Conservation (phyloP, 352 stramenopile genomes). For the Globisporangium nagaii region DNA sequence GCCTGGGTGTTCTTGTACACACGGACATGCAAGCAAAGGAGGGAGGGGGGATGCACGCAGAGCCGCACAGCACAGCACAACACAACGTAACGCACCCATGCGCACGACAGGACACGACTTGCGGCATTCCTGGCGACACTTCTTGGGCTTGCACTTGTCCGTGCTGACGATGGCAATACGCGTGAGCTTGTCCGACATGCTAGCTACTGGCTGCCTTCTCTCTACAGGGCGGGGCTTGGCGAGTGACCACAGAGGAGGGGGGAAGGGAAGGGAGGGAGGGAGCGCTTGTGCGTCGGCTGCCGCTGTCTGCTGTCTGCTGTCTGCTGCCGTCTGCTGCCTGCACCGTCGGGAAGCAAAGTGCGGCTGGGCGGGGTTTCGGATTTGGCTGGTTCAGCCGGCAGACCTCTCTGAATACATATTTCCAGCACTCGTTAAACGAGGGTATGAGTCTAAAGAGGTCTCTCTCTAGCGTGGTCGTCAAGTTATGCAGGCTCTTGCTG, state of each 20-base stretch:
- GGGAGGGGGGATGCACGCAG: not conserved
- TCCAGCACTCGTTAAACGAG: not conserved
- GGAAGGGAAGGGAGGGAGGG: not conserved
- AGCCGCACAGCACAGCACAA: not conserved
- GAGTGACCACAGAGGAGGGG: not conserved
- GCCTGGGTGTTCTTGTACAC: too few relatives aligned
- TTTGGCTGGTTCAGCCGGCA: conserved; percentile 14
- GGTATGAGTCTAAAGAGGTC: too few relatives aligned
- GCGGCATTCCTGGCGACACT: conserved; percentile 99
- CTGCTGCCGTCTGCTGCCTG: conserved; percentile 1
- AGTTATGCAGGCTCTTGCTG: too few relatives aligned
- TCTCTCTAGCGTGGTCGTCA: too few relatives aligned
- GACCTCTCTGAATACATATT: conserved; percentile 5
- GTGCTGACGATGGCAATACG: conserved; percentile 98
- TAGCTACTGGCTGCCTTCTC: not conserved
- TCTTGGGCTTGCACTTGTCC: conserved; percentile 99
- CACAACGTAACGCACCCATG: conserved; percentile 65
- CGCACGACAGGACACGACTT: conserved; percentile 98
- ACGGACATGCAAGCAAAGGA: not conserved
- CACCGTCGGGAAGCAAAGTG: too few relatives aligned
- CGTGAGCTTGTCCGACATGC: conserved; percentile 90
- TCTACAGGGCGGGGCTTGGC: conserved; percentile 6
- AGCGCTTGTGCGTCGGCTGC: conserved; percentile 12
- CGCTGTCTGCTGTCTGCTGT: not conserved
- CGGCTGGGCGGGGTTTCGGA: conserved; percentile 10